Conservation (phyloP, 2,329 filamentous ascomycete species). For the Neonectria faginata region DNA sequence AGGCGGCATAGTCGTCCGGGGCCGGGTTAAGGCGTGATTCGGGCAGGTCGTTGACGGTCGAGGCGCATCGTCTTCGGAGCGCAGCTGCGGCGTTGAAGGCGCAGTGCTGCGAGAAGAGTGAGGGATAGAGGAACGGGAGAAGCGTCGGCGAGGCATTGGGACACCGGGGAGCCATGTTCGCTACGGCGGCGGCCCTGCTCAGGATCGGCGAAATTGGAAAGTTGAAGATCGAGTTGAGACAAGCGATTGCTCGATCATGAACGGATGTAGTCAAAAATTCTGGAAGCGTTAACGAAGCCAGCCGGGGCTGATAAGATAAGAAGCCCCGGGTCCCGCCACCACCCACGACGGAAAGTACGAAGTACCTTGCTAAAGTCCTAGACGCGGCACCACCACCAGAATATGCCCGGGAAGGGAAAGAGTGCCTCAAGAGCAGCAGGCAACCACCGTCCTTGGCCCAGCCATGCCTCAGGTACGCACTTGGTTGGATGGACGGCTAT, state of each 20-base stretch:
- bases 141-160: constrained; percentile 41
- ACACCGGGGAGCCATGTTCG: constrained; percentile 47
- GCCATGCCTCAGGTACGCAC: constrained; percentile 41
- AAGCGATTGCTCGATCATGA: not conserved
- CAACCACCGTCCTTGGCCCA: constrained; percentile 29
- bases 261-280: constrained; percentile 17
- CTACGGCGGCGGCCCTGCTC: constrained; percentile 6
- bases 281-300: not conserved
- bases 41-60: constrained; percentile 53
- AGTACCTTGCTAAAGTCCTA: not conserved
- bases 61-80: constrained; percentile 41
- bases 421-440: constrained; percentile 37
- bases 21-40: constrained; percentile 79
- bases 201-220: not conserved
- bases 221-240: not conserved
- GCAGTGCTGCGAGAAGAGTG: constrained; percentile 49
- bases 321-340: not conserved
- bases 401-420: constrained; percentile 43
- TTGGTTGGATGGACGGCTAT: constrained; percentile 2
- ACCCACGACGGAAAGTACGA: not conserved
- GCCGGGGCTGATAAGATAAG: constrained; percentile 28
- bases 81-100: constrained; percentile 22
- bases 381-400: constrained; percentile 15
- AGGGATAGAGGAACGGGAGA: constrained; percentile 62
- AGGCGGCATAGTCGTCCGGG: constrained; percentile 84